Conservation (phyloP, 2,329 filamentous ascomycete species). For the Trichoderma arundinaceum region DNA sequence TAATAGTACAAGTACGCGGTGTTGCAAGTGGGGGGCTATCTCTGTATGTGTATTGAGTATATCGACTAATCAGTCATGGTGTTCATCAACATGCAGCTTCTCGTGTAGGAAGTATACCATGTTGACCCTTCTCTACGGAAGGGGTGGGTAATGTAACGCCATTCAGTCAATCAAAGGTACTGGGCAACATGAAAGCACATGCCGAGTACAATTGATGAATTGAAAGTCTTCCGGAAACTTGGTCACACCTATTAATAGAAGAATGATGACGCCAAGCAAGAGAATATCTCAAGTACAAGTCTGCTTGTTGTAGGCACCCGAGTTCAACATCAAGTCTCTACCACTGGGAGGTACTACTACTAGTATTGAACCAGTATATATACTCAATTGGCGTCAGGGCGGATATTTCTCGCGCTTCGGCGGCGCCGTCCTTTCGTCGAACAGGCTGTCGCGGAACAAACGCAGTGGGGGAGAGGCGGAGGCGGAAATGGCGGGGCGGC, state of each 20-base stretch:
- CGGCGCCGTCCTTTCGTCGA: constrained; percentile 9
- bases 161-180: no score
- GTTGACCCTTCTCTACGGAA: not conserved
- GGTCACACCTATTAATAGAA: no score
- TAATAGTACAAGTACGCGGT: not conserved
- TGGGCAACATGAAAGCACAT: no score
- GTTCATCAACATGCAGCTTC: not conserved
- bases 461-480: not conserved
- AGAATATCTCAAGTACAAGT: no score
- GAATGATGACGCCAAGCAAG: no score
- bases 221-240: not conserved
- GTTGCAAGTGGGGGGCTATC: not conserved
- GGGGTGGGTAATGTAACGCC: not conserved
- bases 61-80: not conserved
- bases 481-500: constrained; percentile 19
- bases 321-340: no score
- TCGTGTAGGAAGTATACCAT: not conserved
- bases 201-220: no score
- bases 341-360: no score
- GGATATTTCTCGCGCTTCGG: constrained; percentile 16
- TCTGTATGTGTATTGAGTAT: not conserved
- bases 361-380: no score
- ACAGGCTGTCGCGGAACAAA: constrained; percentile 2
- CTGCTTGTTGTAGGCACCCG: not conserved
- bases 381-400: not conserved